Base-by-base conservation (phyloP, 1,284 basidiomycete species). In the Leccinum angustisporum region DNA sequence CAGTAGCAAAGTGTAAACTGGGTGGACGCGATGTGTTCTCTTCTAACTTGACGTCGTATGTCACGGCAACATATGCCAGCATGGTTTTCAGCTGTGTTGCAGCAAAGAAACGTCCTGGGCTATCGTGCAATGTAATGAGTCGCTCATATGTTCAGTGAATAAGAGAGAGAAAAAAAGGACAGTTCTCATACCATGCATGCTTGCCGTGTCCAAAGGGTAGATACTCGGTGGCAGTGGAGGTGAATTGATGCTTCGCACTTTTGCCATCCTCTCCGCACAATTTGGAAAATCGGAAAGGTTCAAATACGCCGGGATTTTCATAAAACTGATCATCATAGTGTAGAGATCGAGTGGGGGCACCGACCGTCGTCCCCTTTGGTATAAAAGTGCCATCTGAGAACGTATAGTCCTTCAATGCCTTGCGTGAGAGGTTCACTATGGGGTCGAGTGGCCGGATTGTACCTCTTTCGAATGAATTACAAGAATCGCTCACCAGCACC, bases 351-450 rank as follows among this genome's bases (percentile, higher is more conserved):
- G 67, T 33, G 0, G 76, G 63, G 13, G 71, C 70, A 8, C 62
- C 61, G 25, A 81, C 43, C 6, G 62, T 36, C 0, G 72, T 64
- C 11, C 79, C 80, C 27, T 72, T 67, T 0, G 81, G 81, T 14
- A 83, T 59, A 30, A 72, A 68, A 0, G 76, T 77, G 1, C 81
- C 81, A 57, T 82, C 77, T 0, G 77, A 77, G 64, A 81, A 78
- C 0, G 70, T 77, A 62, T 74, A 78, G n/a, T 77, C 25, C 21
- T 27, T 27, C 13, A 55, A 13, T 14, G 25, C 54, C 36, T 40
- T 55, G 21, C 54, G 54, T 4, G 33, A 51, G 64, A 78, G 67
- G 36, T 48, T 57, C 27, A 75, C 78, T 81, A 4, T 21, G 4
- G 18, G 33, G 2, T 6, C 2, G 5, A 5, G 7, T 9, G 6